A percentile compares a stretch with the other conserved stretches of the same genome.
Evolutionary conservation across 1,284 basidiomycete genomes (phyloP).

Genomic region (Leccinum subatratum): DNA sequence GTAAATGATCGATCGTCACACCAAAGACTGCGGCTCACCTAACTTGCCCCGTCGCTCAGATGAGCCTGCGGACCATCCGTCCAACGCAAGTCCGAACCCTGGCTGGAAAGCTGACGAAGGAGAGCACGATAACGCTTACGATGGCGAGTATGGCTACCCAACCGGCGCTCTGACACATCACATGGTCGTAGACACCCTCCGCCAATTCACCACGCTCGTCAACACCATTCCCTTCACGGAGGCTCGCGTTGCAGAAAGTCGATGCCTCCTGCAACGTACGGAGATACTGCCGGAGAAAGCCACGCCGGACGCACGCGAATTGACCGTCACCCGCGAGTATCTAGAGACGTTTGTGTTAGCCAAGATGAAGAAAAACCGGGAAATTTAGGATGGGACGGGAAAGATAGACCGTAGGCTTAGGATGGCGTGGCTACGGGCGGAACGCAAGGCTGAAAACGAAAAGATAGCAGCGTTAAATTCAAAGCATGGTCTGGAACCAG

Average conservation of each 20-base stretch:
- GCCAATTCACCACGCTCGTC: slow-evolving; percentile 24
- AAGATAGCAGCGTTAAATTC: slow-evolving; percentile 15
- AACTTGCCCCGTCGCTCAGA: slow-evolving; percentile 9
- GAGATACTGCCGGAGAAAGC: slow-evolving; percentile 16
- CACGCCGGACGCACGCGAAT: slow-evolving; percentile 22
- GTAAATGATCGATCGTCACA: slow-evolving; percentile 3
- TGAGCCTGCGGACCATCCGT: slow-evolving; percentile 8
- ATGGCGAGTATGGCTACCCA: slow-evolving; percentile 8
- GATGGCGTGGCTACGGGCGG: slow-evolving; percentile 33
- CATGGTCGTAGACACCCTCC: slow-evolving; percentile 30
- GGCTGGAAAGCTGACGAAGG: slow-evolving; percentile 6
- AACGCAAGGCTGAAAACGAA: slow-evolving; percentile 21
- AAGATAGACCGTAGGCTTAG: slow-evolving; percentile 32
- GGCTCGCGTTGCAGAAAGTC: slow-evolving; percentile 20
- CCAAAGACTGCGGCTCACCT: slow-evolving; percentile 4
- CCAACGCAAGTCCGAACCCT: slow-evolving; percentile 1
- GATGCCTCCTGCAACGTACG: slow-evolving; percentile 21
- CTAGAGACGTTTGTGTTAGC: slow-evolving; percentile 24
- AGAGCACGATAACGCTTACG: background rate
- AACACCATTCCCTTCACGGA: slow-evolving; percentile 24
- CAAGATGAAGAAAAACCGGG: slow-evolving; percentile 29
- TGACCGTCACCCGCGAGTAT: slow-evolving; percentile 25
- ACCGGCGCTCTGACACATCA: slow-evolving; percentile 21
- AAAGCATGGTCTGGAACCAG: slow-evolving; percentile 12
- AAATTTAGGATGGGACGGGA: slow-evolving; percentile 33